Base-by-base conservation (phyloP, 139 green algal species). In the Chlorella sp. region DNA sequence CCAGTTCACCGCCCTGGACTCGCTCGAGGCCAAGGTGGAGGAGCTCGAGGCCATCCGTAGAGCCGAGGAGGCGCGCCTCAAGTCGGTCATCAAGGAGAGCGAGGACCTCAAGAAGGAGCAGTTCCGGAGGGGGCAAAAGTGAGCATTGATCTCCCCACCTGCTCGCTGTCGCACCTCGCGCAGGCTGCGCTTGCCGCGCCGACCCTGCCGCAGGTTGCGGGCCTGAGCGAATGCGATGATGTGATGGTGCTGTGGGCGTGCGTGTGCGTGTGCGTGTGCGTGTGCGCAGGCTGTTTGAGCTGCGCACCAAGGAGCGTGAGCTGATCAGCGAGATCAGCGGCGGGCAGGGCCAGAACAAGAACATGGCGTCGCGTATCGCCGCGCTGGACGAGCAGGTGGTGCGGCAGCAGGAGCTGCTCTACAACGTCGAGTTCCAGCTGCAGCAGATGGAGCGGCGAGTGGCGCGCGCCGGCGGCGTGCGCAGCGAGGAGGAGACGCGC, bases 351-450 rank as follows among this genome's bases (percentile, higher is more conserved):
- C 88, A 96, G 85, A 89, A 88, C 80, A 87, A 85, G 42, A 94
- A 94, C 79, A 71, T 96, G 69, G 80, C 76, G 3, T 67, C 72
- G 0, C 81, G 85, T 68, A 85, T 91, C 65, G 59, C 64, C 17
- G 30, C 67, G 34, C 81, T 93, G 74, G 88, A 91, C 33, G 84
- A 90, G 60, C 80, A 91, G 77, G 81, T 92, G 30, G 72, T 87
- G 50, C 78, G 83, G 59, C 91, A 95, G 82, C 83, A 93, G 77
- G 91, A 97, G 87, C 77, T 95, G 74, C 79, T 94, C 70, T 97
- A 97, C 76, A 88, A 86, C 30, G 87, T 90, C 17, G 87, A 95
- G 74, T 95, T 93, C 72, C 75, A 90, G 81, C 77, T 95, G 35
- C 82, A 92, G 74, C 80, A 91, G 73, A 88, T 95, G 86, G 90